These are phyloP conservation scores for Hypoxylon sp. DNA, from an alignment of 2,329 filamentous ascomycete species.

Conservation along the genomic window DNA sequence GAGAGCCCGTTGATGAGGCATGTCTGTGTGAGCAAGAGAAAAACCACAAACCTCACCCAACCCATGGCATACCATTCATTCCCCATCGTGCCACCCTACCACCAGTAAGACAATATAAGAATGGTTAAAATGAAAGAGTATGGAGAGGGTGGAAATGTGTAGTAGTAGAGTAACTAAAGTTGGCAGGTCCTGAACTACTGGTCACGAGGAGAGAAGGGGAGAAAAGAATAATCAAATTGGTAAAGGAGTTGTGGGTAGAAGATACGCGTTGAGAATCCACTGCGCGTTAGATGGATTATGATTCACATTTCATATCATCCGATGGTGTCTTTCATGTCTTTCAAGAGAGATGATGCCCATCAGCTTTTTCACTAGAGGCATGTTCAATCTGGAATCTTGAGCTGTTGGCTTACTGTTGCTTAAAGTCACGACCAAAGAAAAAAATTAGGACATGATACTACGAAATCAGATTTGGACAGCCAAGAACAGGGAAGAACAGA, in stretches of 20 bases:
- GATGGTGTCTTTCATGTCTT: neutral
- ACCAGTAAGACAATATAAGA: neutral
- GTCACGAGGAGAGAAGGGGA: neutral
- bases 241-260: neutral
- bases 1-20: constrained; percentile 39
- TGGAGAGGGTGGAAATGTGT: neutral
- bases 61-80: constrained; percentile 3
- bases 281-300: neutral
- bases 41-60: constrained; percentile 9
- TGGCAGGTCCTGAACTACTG: neutral
- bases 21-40: constrained; percentile 23
- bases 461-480: neutral
- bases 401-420: constrained; percentile 1
- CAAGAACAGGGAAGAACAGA: too few species aligned
- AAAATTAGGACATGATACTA: neutral
- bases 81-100: neutral
- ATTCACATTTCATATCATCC: constrained; percentile 1
- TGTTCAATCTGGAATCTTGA: constrained; percentile 5
- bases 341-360: neutral
- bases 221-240: neutral
- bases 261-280: neutral
- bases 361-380: neutral
- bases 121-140: neutral
- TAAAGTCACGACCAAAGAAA: neutral
- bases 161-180: neutral